These are phyloP conservation scores for Crataegus laevigata DNA, from an alignment of 306 rosid genomes.

Conservation along the genomic window DNA sequence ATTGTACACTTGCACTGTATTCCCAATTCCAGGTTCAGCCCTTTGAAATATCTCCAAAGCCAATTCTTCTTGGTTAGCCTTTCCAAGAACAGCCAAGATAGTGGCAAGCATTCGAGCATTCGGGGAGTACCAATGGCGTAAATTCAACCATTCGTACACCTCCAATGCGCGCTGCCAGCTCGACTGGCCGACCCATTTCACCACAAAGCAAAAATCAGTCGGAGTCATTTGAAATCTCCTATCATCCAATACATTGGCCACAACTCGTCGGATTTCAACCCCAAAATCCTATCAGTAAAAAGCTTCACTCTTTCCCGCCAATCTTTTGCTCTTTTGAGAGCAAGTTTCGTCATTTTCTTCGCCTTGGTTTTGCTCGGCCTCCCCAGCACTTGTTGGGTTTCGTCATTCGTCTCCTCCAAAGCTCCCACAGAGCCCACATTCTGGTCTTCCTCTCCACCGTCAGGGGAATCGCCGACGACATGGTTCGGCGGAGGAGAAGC, in stretches of 20 bases:
- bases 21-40: conserved; percentile 43
- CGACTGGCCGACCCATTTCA: conserved; percentile 68
- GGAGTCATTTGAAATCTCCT: conserved; percentile 76
- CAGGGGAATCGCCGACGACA: conserved; percentile 19
- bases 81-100: conserved; percentile 72
- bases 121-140: conserved; percentile 79
- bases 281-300: conserved; percentile 65
- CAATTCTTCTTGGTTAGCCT: conserved; percentile 72
- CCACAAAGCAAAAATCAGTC: conserved; percentile 82
- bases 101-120: conserved; percentile 92
- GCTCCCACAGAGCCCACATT: conserved; percentile 20
- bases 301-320: conserved; percentile 86
- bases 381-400: conserved; percentile 38
- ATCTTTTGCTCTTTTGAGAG: conserved; percentile 64
- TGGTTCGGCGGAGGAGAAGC: conserved; percentile 17
- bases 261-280: conserved; percentile 60
- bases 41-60: conserved; percentile 74
- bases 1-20: conserved; percentile 78
- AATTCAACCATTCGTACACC: conserved; percentile 84
- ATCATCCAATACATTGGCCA: conserved; percentile 75
- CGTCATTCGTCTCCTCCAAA: conserved; percentile 36
- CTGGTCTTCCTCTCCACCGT: conserved; percentile 19
- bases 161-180: conserved; percentile 86
- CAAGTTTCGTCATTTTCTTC: conserved; percentile 71
- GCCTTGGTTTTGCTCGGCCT: conserved; percentile 52